A percentile compares a stretch with the other conserved stretches of the same genome.
phyloP scores from a whole-genome alignment of 495 filamentous ascomycete genomes.

The Penicillium lividum region DNA sequence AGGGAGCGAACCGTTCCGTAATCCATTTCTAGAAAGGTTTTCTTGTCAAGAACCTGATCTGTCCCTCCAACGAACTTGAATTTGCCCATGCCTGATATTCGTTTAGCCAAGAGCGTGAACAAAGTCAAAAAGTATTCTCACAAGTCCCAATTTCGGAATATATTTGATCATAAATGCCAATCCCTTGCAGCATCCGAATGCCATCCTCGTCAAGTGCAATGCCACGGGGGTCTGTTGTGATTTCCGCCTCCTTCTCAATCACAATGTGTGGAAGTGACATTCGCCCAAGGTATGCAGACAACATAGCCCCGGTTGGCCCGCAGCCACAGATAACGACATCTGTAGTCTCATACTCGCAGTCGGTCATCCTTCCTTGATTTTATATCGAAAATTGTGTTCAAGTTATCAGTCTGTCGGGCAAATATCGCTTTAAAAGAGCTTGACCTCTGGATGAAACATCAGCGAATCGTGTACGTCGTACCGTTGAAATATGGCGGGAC shows the following conservation, averaged over 20 bases:
- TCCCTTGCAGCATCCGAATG: slow-evolving; percentile 43
- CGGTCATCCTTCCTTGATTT: neutral
- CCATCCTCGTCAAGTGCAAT: slow-evolving; percentile 53
- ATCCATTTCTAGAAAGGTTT: slow-evolving; percentile 9
- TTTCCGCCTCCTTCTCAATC: slow-evolving; percentile 43
- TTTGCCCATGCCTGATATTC: slow-evolving; percentile 24
- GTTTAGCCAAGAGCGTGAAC: neutral
- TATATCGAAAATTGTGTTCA: too few relatives aligned
- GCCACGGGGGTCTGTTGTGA: slow-evolving; percentile 51
- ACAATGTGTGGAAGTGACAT: neutral
- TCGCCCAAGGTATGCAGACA: neutral
- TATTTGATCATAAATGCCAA: slow-evolving; percentile 45
- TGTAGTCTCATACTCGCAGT: neutral
- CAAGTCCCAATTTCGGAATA: slow-evolving; percentile 35
- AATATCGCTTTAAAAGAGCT: neutral
- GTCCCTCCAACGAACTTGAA: slow-evolving; percentile 32
- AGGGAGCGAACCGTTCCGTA: slow-evolving; percentile 7
- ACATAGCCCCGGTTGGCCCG: neutral
- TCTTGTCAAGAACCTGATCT: neutral
- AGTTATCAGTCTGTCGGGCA: neutral
- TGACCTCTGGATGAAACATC: neutral
- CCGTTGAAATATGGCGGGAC: too few relatives aligned
- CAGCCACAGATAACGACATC: neutral
- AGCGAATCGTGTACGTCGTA: too few relatives aligned
- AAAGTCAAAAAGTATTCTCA: slow-evolving; percentile 7